A percentile compares a stretch with the other conserved stretches of the same genome.
phyloP scores from a whole-genome alignment of 768 basidiomycete species.

The Calocybe gangraenosa region DNA sequence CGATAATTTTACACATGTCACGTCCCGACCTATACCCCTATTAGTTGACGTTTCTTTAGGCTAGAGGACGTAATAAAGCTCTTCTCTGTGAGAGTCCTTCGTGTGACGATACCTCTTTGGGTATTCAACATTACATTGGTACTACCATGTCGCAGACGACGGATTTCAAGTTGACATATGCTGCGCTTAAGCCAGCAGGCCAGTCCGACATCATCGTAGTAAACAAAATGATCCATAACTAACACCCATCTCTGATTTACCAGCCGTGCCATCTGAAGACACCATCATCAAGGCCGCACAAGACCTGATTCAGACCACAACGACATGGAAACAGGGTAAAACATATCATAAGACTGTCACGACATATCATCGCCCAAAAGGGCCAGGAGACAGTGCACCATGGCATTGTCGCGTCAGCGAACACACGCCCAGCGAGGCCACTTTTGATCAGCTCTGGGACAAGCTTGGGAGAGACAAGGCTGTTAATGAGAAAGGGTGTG shows the following conservation, averaged over 20 bases:
- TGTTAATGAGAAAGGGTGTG: slow-evolving; percentile 65
- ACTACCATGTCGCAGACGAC: slow-evolving; percentile 20
- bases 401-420: slow-evolving; percentile 71
- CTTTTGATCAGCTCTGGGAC: slow-evolving; percentile 72
- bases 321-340: slow-evolving; percentile 67
- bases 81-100: too few relatives aligned
- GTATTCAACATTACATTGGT: too few relatives aligned
- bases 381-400: slow-evolving; percentile 47
- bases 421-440: slow-evolving; percentile 60
- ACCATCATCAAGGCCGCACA: slow-evolving; percentile 48
- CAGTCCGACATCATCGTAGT: neutral
- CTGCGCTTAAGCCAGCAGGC: slow-evolving; percentile 13
- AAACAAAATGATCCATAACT: too few relatives aligned
- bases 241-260: neutral
- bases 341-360: slow-evolving; percentile 53
- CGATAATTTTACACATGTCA: too few relatives aligned
- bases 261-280: slow-evolving; percentile 63
- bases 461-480: slow-evolving; percentile 65
- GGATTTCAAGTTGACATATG: slow-evolving; percentile 13
- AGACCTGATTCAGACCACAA: slow-evolving; percentile 51
- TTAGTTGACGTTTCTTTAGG: too few relatives aligned
- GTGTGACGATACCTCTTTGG: too few relatives aligned
- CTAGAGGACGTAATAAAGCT: too few relatives aligned
- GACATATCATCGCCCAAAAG: slow-evolving; percentile 50
- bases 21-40: too few relatives aligned